These are phyloP conservation scores for Lycium ferocissimum DNA, from an alignment of 257 asterid species.

Conservation along the genomic window DNA sequence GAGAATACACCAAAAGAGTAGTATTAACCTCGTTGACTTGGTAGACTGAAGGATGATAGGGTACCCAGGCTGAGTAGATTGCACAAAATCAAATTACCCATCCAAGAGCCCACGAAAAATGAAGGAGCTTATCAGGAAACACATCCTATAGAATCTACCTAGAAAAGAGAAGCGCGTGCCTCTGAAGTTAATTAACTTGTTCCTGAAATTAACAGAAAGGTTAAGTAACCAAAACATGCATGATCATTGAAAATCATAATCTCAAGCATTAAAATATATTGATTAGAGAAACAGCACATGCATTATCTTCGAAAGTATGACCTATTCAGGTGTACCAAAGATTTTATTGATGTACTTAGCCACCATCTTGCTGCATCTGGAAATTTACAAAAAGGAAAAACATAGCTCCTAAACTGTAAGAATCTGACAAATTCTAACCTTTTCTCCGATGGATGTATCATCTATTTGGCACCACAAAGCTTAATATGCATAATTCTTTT, in stretches of 20 bases:
- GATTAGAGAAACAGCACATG: constrained; percentile 6
- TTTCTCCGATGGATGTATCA: background rate
- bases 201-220: constrained; percentile 20
- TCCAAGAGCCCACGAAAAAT: constrained; percentile 13
- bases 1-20: background rate
- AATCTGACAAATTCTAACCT: background rate
- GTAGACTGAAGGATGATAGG: background rate
- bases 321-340: background rate
- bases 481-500: background rate
- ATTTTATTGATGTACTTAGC: background rate
- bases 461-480: constrained; percentile 6
- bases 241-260: background rate
- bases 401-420: background rate
- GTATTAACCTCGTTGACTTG: constrained; percentile 4
- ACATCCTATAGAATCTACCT: constrained; percentile 11
- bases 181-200: background rate
- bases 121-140: background rate
- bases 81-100: background rate
- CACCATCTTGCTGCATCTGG: background rate
- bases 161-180: constrained; percentile 9
- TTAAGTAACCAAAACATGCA: background rate
- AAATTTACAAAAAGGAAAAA: constrained; percentile 21
- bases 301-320: background rate
- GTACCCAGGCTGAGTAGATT: background rate
- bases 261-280: background rate